Evolutionary conservation across 345 rosid species (phyloP).

Genomic region (Salix viminalis): DNA sequence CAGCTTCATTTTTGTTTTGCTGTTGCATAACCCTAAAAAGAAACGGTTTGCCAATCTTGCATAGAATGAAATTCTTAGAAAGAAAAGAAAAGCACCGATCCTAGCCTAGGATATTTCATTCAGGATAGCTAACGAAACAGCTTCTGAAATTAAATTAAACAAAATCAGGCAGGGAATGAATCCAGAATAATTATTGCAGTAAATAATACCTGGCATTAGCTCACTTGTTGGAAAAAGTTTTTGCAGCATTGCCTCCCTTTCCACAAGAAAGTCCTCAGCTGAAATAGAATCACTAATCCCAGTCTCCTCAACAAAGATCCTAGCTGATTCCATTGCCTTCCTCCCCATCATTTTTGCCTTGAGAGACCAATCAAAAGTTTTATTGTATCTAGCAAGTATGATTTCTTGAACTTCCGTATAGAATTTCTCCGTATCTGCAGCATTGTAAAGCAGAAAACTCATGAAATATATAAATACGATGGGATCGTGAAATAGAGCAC

Average conservation of each 20-base stretch:
- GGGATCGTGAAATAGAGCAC: neutral
- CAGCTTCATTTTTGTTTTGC: neutral
- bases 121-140: neutral
- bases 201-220: constrained; percentile 69
- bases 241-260: constrained; percentile 77
- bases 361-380: constrained; percentile 85
- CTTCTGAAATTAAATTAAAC: neutral
- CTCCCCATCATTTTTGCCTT: constrained; percentile 96
- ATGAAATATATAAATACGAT: neutral
- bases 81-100: neutral
- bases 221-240: constrained; percentile 72
- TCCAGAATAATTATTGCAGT: neutral
- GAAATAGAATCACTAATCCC: constrained; percentile 82
- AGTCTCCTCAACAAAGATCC: constrained; percentile 69
- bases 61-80: neutral
- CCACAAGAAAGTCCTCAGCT: constrained; percentile 68
- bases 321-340: constrained; percentile 83
- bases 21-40: neutral
- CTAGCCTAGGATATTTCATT: neutral
- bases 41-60: neutral
- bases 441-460: neutral
- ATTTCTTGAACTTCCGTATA: constrained; percentile 84
- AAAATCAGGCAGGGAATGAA: neutral
- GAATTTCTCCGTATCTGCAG: constrained; percentile 86
- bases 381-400: constrained; percentile 78